Evolutionary conservation across 768 basidiomycete species (phyloP).

Genomic region (Peribolospora kevripleyi): DNA sequence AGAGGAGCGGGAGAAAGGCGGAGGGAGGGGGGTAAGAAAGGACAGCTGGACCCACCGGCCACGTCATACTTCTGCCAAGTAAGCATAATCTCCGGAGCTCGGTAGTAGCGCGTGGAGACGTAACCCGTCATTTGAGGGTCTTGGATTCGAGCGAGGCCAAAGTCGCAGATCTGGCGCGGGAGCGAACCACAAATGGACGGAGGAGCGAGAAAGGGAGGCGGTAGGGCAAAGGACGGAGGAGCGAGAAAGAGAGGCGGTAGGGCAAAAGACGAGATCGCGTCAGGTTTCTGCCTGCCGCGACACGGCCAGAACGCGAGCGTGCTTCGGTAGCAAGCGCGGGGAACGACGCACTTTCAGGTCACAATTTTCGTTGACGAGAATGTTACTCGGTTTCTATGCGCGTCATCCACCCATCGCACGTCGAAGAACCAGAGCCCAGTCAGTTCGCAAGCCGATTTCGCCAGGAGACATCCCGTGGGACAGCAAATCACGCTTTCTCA

Average conservation of each 20-base stretch:
- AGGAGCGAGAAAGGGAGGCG: conserved; percentile 3
- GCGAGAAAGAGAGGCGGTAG: conserved; percentile 3
- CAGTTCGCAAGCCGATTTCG: too few relatives aligned
- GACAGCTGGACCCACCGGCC: conserved; percentile 26
- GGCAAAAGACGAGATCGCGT: neutral
- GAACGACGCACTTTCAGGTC: conserved; percentile 58
- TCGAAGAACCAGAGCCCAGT: too few relatives aligned
- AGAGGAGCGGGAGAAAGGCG: neutral
- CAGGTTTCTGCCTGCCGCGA: neutral
- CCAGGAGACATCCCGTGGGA: neutral
- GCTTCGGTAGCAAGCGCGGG: neutral
- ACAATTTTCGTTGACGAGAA: conserved; percentile 98
- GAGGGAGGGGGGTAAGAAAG: neutral
- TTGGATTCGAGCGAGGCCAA: conserved; percentile 91
- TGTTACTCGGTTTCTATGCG: conserved; percentile 89
- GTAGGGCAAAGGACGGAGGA: neutral
- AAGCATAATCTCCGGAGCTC: conserved; percentile 98
- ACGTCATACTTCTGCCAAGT: conserved; percentile 99
- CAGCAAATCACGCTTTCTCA: conserved; percentile 20
- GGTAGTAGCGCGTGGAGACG: conserved; percentile 94
- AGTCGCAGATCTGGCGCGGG: conserved; percentile 66
- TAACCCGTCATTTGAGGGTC: conserved; percentile 99
- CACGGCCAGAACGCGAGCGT: neutral
- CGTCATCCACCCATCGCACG: neutral
- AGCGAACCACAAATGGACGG: neutral